Conservation (phyloP, 1,284 basidiomycete species). For the Tausonia pullulans region DNA sequence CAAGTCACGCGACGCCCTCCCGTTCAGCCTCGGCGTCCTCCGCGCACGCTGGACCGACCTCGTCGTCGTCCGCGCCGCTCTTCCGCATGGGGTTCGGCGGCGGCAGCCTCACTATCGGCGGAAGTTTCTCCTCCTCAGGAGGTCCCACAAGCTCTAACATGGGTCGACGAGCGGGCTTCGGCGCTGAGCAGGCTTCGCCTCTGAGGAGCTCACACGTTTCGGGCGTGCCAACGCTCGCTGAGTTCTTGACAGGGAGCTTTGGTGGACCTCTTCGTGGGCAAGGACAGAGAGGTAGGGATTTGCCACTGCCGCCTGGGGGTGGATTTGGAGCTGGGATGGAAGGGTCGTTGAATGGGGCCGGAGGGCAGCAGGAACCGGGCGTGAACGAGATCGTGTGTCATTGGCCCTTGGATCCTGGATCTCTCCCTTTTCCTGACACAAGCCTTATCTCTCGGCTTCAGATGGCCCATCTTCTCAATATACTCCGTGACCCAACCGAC, state of each 20-base stretch:
- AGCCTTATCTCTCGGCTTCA: not conserved
- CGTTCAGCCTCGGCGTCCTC: not conserved
- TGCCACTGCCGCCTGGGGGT: no score
- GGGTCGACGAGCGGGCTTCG: not conserved
- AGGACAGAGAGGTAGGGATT: no score
- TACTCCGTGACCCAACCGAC: not conserved
- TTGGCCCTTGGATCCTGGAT: not conserved
- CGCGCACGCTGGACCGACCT: not conserved
- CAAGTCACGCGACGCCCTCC: not conserved
- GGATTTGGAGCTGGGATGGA: no score
- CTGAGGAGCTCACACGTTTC: not conserved
- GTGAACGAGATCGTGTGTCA: not conserved
- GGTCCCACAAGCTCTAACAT: not conserved
- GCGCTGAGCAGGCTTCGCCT: not conserved
- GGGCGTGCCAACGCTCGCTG: constrained; percentile 10
- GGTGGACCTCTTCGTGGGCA: not conserved
- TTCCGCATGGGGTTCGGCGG: constrained; percentile 12
- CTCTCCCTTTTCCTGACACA: not conserved
- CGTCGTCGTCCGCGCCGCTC: not conserved
- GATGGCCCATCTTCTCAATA: not conserved
- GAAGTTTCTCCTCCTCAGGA: not conserved
- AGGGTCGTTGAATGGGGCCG: not conserved
- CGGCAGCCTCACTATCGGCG: constrained; percentile 10
- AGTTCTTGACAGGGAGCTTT: not conserved
- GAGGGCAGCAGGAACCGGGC: not conserved